Evolutionary conservation across 257 asterid species (phyloP).

Genomic region (Solanum pennellii): DNA sequence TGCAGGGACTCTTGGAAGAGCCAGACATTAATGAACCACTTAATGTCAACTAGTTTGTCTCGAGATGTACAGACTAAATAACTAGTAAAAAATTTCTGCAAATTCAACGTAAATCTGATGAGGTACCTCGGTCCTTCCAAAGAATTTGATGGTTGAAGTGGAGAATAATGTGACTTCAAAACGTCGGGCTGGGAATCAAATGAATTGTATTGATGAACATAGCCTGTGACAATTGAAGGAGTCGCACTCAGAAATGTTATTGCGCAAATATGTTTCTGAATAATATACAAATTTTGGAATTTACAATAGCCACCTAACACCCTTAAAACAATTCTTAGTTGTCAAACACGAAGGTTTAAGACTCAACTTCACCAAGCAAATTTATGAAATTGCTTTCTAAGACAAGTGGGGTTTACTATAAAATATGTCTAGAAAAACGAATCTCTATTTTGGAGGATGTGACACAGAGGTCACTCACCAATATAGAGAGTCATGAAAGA

Average conservation of each 20-base stretch:
- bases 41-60: background rate
- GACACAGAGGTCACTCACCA: slow-evolving; percentile 41
- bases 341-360: background rate
- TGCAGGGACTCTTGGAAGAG: background rate
- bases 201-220: slow-evolving; percentile 82
- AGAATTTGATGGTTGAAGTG: slow-evolving; percentile 78
- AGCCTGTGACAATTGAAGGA: slow-evolving; percentile 33
- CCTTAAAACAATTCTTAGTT: background rate
- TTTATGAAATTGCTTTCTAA: background rate
- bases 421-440: background rate
- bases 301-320: background rate
- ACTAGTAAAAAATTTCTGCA: background rate
- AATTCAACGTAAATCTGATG: background rate
- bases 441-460: background rate
- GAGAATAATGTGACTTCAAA: slow-evolving; percentile 82
- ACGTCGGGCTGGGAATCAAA: slow-evolving; percentile 92
- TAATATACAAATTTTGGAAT: background rate
- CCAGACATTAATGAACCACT: background rate
- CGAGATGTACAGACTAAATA: background rate
- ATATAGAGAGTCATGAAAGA: slow-evolving; percentile 73
- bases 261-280: background rate
- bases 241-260: background rate
- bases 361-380: background rate
- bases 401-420: background rate
- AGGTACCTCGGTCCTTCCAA: slow-evolving; percentile 77